Evolutionary conservation across 2,329 filamentous ascomycete species (phyloP), one percentile per base, ranked within the genome.

Genomic region (Thielaviopsis populi): DNA sequence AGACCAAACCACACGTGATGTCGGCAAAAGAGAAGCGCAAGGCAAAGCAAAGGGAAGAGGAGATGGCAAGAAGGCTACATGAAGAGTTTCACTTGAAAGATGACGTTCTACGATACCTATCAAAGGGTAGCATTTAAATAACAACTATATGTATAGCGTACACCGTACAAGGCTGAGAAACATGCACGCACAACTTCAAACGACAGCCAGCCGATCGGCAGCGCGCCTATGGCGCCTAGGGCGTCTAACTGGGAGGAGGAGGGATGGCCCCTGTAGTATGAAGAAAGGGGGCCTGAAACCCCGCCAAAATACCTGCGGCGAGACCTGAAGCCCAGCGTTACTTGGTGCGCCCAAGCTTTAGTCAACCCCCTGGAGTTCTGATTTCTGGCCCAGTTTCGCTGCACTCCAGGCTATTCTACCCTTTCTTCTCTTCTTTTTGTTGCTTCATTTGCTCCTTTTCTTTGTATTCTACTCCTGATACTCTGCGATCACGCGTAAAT

Each of bases 71-170:
- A 66, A 83, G 75, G 69, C 72, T 96, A 66, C 80, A 84, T 68
- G 78, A 83, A 68, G 79, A 88, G 74, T 87, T 96, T 67, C 92
- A 88, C 73, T 80, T 82, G 22, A 85, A 82, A 68, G 81, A 87
- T n/a, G 87, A 92, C 68, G 76, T 95, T 63, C 83, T 91, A 69
- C 83, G 79, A 70, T 94, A 95, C 71, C 74, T 95, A 27, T 37
- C 41, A 8, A 46, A 53, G 2, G 63, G 63, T n/a, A 59, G 63
- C 48, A 59, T 65, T 19, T 64, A 61, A 33, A 27, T 24, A 37
- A 33, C 15, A 15, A 30, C 24, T 27, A 17, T 6, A 24, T 19
- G 24, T 30, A 6, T 42, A 42, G 41, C 2, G 11, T 42, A 42
- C 24, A 27, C 6, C 46, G n/a, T 37, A 37, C 46, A 48, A 48